These are phyloP conservation scores for Colletotrichum orbiculare DNA, from an alignment of 2,329 filamentous ascomycete genomes.

Conservation along the genomic window DNA sequence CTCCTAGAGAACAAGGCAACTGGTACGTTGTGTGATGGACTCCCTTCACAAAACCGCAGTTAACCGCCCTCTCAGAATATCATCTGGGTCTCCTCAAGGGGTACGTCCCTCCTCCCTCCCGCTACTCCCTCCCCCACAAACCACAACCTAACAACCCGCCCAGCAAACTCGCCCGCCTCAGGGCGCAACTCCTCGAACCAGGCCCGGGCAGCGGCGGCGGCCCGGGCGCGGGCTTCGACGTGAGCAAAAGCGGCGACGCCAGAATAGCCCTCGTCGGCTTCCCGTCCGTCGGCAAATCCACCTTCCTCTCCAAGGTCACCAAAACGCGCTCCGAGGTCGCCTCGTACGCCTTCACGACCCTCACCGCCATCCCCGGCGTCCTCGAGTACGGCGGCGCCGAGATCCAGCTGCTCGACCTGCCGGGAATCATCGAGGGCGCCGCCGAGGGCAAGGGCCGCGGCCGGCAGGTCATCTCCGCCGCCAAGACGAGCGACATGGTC, in stretches of 20 bases:
- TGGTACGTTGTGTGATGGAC: slow-evolving; percentile 67
- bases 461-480: slow-evolving; percentile 95
- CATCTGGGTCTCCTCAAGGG: slow-evolving; percentile 98
- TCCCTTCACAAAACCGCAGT: not conserved
- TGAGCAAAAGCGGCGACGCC: slow-evolving; percentile 96
- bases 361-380: slow-evolving; percentile 97
- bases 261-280: slow-evolving; percentile 98
- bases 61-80: slow-evolving; percentile 74
- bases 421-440: slow-evolving; percentile 97
- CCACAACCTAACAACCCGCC: not conserved
- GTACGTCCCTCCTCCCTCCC: slow-evolving; percentile 63
- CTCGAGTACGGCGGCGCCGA: slow-evolving; percentile 98
- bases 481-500: slow-evolving; percentile 97
- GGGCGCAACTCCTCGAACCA: slow-evolving; percentile 94
- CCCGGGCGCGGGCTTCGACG: slow-evolving; percentile 87
- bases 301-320: slow-evolving; percentile 98
- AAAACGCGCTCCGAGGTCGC: slow-evolving; percentile 97
- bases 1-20: slow-evolving; percentile 95
- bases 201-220: slow-evolving; percentile 81
- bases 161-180: slow-evolving; percentile 94
- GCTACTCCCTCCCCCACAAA: not conserved
- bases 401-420: slow-evolving; percentile 96
- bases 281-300: slow-evolving; percentile 98
- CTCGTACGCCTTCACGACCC: slow-evolving; percentile 95
- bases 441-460: slow-evolving; percentile 95